Percentiles rank a stretch among this genome's conserved stretches.
phyloP scores from a whole-genome alignment of 805 yeast species.

The Lachancea lanzarotensis region DNA sequence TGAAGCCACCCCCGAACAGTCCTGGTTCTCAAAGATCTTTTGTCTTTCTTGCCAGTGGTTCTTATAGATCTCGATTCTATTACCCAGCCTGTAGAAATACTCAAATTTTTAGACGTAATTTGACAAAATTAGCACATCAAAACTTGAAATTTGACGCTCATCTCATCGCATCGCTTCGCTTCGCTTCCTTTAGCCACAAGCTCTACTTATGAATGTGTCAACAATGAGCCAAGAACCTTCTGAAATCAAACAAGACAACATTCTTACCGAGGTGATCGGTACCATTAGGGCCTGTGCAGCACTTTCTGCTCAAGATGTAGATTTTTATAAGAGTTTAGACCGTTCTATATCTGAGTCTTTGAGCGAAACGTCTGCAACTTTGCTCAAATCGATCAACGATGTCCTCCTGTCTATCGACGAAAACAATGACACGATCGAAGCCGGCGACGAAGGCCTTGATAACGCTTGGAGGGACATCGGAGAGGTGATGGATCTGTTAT shows the following conservation, averaged over 20 bases:
- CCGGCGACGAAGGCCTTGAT: constrained; percentile 39
- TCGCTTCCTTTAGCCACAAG: too few species aligned
- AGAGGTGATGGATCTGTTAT: constrained; percentile 56
- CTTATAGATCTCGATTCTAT: background rate
- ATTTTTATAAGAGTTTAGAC: constrained; percentile 63
- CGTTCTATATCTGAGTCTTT: constrained; percentile 36
- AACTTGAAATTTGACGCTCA: background rate
- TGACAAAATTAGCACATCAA: background rate
- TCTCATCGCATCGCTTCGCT: constrained; percentile 1
- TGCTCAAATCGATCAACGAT: constrained; percentile 43
- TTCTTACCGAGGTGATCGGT: constrained; percentile 44
- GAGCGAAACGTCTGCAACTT: constrained; percentile 35
- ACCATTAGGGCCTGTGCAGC: constrained; percentile 62
- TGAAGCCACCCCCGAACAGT: too few species aligned
- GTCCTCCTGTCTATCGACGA: constrained; percentile 37
- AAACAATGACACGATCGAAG: constrained; percentile 21
- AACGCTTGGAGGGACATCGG: constrained; percentile 58
- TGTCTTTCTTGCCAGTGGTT: background rate
- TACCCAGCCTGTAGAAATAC: background rate
- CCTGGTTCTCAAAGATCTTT: background rate
- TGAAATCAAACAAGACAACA: background rate
- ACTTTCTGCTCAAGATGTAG: constrained; percentile 73
- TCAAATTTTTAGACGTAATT: background rate
- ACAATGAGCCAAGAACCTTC: constrained; percentile 40
- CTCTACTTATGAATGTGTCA: too few species aligned